Evolutionary conservation across 2,329 filamentous ascomycete species (phyloP), one percentile per base, ranked within the genome.

Genomic region (Colletotrichum karsti): DNA sequence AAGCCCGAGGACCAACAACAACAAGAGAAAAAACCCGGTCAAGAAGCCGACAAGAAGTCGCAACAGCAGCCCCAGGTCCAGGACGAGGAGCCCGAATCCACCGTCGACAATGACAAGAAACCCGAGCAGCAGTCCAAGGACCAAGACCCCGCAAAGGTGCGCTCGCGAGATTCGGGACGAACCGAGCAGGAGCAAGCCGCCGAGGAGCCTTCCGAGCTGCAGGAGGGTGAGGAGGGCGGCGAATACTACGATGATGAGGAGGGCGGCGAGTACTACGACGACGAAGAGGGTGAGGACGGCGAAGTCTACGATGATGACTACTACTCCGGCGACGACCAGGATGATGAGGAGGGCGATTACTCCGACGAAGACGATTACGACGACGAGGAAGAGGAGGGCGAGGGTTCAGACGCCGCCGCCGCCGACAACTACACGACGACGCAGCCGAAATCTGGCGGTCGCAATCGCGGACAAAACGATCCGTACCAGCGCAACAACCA

Each of bases 301-400:
- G 54, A 71, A 9, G 57, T 66, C n/a, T 48, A 65, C 4, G 63
- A 69, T 20, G 69, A 73, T 3, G 67, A 69, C n/a, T 42, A 69
- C 42, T 66, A 70, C 12, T 62, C 70, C n/a, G 64, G 54, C 33
- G 70, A 72, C 41, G 63, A 65, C 20, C 57, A 67, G 13, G 62
- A 70, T n/a, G 62, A 70, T n/a, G 37, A 67, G 12, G 68, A 67
- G 8, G 44, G 63, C 13, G 24, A 64, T 8, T 26, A 72, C 33
- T 46, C 65, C 7, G 71, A 72, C 7, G 63, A 75, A n/a, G 59
- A 73, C 2, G 65, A 73, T 28, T 70, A 71, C 7, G 71, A 73
- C 2, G 72, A 74, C n/a, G 60, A 63, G 1, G 59, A 69, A 5
- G 64, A 66, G 6, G 67, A 69, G 10, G 58, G 62, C 1, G 68